A percentile compares a stretch with the other conserved stretches of the same genome.
These are phyloP conservation scores for Trichoderma sp. DNA, from an alignment of 2,329 filamentous ascomycete genomes.

Conservation along the genomic window DNA sequence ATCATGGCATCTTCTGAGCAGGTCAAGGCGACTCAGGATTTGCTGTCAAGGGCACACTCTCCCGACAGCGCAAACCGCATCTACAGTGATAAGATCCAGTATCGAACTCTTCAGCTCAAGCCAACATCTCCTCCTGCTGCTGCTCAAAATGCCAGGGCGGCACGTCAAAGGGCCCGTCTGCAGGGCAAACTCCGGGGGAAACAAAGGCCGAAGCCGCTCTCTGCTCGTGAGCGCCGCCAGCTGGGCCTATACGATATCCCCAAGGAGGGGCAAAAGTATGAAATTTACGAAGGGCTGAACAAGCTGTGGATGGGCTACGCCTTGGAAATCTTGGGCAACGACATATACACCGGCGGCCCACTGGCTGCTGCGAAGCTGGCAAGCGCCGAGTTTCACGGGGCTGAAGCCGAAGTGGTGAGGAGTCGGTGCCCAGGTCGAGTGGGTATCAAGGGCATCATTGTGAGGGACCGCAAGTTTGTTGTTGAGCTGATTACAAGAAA, in stretches of 20 bases:
- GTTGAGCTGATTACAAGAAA: conserved; percentile 78
- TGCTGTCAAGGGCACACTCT: conserved; percentile 77
- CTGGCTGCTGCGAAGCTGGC: conserved; percentile 70
- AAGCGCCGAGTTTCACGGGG: conserved; percentile 89
- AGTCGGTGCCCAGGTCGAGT: conserved; percentile 80
- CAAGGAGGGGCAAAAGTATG: conserved; percentile 60
- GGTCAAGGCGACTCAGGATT: conserved; percentile 51
- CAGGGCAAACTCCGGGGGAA: conserved; percentile 47
- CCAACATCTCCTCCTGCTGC: conserved; percentile 66
- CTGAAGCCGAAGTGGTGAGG: conserved; percentile 75
- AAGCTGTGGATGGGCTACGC: conserved; percentile 82
- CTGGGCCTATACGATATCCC: conserved; percentile 74
- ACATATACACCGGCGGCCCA: conserved; percentile 55
- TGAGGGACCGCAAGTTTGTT: conserved; percentile 81
- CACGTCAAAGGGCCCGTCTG: conserved; percentile 49
- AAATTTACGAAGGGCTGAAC: conserved; percentile 74
- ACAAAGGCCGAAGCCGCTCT: conserved; percentile 65
- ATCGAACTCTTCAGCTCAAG: conserved; percentile 75
- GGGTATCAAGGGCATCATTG: conserved; percentile 79
- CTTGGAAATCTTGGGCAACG: conserved; percentile 70
- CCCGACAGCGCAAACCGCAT: conserved; percentile 68
- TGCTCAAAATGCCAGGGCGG: conserved; percentile 59
- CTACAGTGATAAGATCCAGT: conserved; percentile 78
- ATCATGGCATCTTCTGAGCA: conserved; percentile 38
- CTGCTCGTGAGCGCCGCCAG: conserved; percentile 72